A percentile compares a stretch with the other conserved stretches of the same genome.
phyloP scores from a whole-genome alignment of 805 yeast species.

The Cyberlindnera lachancei region DNA sequence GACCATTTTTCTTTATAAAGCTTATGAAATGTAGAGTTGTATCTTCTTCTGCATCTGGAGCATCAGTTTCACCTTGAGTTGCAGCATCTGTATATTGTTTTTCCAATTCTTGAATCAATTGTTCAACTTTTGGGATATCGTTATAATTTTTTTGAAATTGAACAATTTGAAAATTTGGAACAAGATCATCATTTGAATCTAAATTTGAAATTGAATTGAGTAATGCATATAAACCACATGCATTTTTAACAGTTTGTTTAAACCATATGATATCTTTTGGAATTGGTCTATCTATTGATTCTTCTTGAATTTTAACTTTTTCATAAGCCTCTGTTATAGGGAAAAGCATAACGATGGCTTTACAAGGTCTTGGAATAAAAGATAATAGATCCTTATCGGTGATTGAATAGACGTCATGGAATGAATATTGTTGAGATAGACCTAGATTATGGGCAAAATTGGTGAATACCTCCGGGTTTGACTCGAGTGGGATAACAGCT shows the following conservation, averaged over 20 bases:
- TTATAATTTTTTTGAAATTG: conserved; percentile 12
- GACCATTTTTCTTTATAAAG: conserved; percentile 50
- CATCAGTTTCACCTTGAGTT: conserved; percentile 40
- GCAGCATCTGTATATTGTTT: conserved; percentile 34
- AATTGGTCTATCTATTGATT: conserved; percentile 17
- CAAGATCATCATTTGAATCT: conserved; percentile 20
- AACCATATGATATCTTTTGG: conserved; percentile 54
- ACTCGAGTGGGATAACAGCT: conserved; percentile 79
- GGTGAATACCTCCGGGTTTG: conserved; percentile 80
- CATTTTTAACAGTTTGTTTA: conserved; percentile 76
- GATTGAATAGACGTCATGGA: conserved; percentile 80
- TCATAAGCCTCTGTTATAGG: conserved; percentile 69
- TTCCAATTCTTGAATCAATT: conserved; percentile 41
- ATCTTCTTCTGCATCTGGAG: conserved; percentile 49
- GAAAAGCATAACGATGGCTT: conserved; percentile 70
- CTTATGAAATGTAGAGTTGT: conserved; percentile 73
- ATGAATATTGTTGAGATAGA: conserved; percentile 47
- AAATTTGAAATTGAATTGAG: conserved; percentile 52
- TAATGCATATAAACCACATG: conserved; percentile 89
- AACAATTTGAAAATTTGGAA: conserved; percentile 8
- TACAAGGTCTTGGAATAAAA: conserved; percentile 74
- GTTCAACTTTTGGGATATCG: conserved; percentile 22
- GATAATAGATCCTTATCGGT: conserved; percentile 74
- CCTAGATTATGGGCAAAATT: conserved; percentile 64
- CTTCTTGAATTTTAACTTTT: conserved; percentile 35